phyloP scores from a whole-genome alignment of 306 rosid species.

The Adenanthera pavonina region DNA sequence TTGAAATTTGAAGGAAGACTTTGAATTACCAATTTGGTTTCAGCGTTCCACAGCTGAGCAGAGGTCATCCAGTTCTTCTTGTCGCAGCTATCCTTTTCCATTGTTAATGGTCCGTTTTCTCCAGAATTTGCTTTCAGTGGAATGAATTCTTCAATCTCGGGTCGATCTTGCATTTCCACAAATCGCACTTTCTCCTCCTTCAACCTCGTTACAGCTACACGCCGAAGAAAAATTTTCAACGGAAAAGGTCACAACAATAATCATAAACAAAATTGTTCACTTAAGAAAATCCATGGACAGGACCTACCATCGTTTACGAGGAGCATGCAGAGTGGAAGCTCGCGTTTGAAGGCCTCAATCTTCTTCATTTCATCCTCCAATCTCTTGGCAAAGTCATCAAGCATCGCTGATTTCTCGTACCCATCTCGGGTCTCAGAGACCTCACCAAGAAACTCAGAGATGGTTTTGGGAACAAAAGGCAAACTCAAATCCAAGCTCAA shows the following conservation, averaged over 20 bases:
- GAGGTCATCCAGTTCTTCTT: constrained; percentile 68
- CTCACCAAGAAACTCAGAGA: constrained; percentile 55
- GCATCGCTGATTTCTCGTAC: constrained; percentile 50
- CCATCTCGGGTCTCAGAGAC: constrained; percentile 47
- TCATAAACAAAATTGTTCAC: background rate
- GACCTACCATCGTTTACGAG: constrained; percentile 70
- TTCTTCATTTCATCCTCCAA: constrained; percentile 75
- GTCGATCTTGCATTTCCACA: constrained; percentile 46
- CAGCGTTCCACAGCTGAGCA: constrained; percentile 70
- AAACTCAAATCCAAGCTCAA: constrained; percentile 61
- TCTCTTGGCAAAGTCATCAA: constrained; percentile 52
- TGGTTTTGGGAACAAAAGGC: constrained; percentile 58
- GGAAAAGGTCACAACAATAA: background rate
- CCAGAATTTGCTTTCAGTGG: constrained; percentile 42
- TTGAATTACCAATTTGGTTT: constrained; percentile 44
- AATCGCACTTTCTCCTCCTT: constrained; percentile 54
- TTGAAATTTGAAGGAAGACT: background rate
- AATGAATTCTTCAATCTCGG: constrained; percentile 45
- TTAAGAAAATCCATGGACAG: background rate
- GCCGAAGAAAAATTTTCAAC: constrained; percentile 23
- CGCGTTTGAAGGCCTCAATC: constrained; percentile 78
- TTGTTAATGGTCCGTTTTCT: constrained; percentile 32
- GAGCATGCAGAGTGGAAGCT: constrained; percentile 82
- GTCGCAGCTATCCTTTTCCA: constrained; percentile 43
- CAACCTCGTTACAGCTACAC: constrained; percentile 67